phyloP scores from a whole-genome alignment of 164 flowering plant species.

The Berberis vulgaris region DNA sequence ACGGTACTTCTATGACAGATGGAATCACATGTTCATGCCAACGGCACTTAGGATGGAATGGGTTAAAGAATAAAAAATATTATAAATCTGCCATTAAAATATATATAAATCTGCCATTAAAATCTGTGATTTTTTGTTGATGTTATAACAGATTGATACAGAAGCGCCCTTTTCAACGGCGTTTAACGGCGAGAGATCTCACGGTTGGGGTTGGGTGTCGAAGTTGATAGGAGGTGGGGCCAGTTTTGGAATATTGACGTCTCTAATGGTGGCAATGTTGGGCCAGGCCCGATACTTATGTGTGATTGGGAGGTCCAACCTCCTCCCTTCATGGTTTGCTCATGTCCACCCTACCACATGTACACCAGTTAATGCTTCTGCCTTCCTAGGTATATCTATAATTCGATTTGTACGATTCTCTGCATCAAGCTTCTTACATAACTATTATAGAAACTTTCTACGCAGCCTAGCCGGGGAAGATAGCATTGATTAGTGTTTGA shows the following conservation, averaged over 20 bases:
- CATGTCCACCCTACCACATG: slow-evolving; percentile 68
- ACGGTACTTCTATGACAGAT: too few species aligned
- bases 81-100: too few species aligned
- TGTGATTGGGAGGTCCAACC: slow-evolving; percentile 83
- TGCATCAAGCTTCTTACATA: too few species aligned
- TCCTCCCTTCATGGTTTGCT: slow-evolving; percentile 88
- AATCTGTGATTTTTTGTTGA: too few species aligned
- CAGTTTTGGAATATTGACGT: slow-evolving; percentile 89
- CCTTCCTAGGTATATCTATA: slow-evolving; percentile 44
- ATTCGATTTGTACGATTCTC: neutral
- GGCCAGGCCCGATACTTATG: slow-evolving; percentile 98
- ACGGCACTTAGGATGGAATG: too few species aligned
- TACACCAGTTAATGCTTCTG: slow-evolving; percentile 91
- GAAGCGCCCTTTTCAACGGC: slow-evolving; percentile 80
- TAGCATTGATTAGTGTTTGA: too few species aligned
- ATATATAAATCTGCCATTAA: too few species aligned
- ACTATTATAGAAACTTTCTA: too few species aligned
- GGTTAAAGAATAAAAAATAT: too few species aligned
- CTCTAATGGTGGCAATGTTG: slow-evolving; percentile 88
- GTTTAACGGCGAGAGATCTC: slow-evolving; percentile 32
- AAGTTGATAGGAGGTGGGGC: slow-evolving; percentile 87
- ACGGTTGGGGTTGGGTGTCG: slow-evolving; percentile 75
- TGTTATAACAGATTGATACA: slow-evolving; percentile 39
- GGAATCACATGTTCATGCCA: too few species aligned
- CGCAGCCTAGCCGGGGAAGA: too few species aligned